Percentiles rank a stretch among this genome's conserved stretches.
These are phyloP conservation scores for Lachancea mirantina DNA, from an alignment of 805 yeast genomes.

Conservation along the genomic window DNA sequence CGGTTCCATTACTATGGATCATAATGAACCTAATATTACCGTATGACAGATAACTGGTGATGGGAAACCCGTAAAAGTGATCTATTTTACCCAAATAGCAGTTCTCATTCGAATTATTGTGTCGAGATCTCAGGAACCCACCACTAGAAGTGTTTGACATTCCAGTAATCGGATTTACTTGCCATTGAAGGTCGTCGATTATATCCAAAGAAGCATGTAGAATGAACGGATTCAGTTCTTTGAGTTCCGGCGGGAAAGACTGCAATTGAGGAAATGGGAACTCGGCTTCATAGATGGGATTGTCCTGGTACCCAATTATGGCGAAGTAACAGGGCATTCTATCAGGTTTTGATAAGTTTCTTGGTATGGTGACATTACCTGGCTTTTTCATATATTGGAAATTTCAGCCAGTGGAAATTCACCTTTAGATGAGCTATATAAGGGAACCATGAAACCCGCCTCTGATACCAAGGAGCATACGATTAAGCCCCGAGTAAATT, in stretches of 20 bases:
- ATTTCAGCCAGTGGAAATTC: too few relatives aligned
- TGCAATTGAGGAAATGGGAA: conserved; percentile 31
- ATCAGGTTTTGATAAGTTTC: neutral
- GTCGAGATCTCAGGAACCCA: conserved; percentile 26
- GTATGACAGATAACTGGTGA: conserved; percentile 83
- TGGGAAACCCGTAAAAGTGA: conserved; percentile 70
- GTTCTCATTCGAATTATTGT: conserved; percentile 19
- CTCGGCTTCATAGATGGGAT: conserved; percentile 82
- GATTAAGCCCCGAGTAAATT: conserved; percentile 1
- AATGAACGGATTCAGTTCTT: conserved; percentile 80
- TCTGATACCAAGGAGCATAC: too few relatives aligned
- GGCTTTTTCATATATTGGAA: too few relatives aligned
- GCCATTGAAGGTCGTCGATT: conserved; percentile 88
- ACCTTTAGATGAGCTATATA: too few relatives aligned
- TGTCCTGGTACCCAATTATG: conserved; percentile 79
- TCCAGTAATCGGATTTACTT: conserved; percentile 37
- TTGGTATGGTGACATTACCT: neutral
- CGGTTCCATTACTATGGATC: conserved; percentile 47
- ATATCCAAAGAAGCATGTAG: conserved; percentile 84
- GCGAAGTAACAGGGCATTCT: conserved; percentile 50
- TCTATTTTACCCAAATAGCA: conserved; percentile 71
- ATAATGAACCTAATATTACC: conserved; percentile 79
- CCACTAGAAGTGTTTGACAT: conserved; percentile 5
- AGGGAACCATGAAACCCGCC: too few relatives aligned
- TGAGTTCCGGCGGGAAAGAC: conserved; percentile 56